Percentiles rank a stretch among this genome's conserved stretches.
phyloP scores from a whole-genome alignment of 192 early-diverging fungal genomes.

The Podila minutissima region DNA sequence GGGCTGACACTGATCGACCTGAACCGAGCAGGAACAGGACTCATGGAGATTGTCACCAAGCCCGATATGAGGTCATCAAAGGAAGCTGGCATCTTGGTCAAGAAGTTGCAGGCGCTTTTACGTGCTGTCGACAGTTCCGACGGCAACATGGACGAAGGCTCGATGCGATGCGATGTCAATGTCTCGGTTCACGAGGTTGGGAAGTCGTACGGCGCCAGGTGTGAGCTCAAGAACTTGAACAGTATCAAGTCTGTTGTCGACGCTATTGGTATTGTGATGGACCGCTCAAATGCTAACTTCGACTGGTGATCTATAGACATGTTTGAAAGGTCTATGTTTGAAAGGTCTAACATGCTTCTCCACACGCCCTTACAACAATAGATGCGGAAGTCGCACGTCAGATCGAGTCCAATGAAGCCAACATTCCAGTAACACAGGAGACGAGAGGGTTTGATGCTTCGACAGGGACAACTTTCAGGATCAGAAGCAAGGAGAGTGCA shows the following conservation, averaged over 20 bases:
- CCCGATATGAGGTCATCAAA: constrained; percentile 82
- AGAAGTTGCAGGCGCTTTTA: constrained; percentile 81
- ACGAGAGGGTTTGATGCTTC: constrained; percentile 83
- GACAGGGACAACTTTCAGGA: constrained; percentile 67
- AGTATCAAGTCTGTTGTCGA: constrained; percentile 72
- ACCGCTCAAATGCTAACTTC: neutral
- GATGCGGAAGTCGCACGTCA: constrained; percentile 89
- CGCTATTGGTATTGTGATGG: constrained; percentile 64
- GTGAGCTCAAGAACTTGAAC: constrained; percentile 86
- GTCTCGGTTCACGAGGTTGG: constrained; percentile 78
- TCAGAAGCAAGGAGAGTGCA: constrained; percentile 86
- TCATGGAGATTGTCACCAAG: constrained; percentile 93
- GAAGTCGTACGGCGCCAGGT: constrained; percentile 68
- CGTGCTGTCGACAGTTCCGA: constrained; percentile 76
- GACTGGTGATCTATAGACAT: neutral
- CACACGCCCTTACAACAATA: constrained; percentile 5
- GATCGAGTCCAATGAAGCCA: constrained; percentile 65
- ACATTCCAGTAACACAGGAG: constrained; percentile 68
- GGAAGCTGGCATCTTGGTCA: constrained; percentile 79
- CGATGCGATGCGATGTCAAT: constrained; percentile 93
- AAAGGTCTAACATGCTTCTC: neutral
- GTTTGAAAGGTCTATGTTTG: neutral
- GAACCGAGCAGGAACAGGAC: constrained; percentile 86
- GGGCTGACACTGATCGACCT: constrained; percentile 80
- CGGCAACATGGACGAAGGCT: constrained; percentile 91